Conservation (phyloP, 2,329 filamentous ascomycete species). For the Xylaria sp. region DNA sequence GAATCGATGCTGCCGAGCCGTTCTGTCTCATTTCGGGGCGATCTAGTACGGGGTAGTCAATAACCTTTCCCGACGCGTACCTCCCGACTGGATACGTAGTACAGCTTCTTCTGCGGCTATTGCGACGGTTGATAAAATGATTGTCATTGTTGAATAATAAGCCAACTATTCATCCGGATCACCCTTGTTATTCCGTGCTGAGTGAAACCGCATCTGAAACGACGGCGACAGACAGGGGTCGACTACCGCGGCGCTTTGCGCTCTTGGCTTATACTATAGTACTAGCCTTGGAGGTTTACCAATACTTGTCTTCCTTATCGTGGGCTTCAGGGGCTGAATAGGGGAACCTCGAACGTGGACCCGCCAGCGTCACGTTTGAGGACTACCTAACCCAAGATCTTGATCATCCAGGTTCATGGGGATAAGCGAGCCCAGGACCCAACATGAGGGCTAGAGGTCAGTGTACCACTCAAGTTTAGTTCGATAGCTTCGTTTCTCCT, state of each 20-base stretch:
- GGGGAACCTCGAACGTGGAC: conserved; percentile 25
- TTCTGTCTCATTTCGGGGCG: conserved; percentile 2
- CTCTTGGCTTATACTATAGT: not conserved
- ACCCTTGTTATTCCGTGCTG: conserved; percentile 14
- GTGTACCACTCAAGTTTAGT: conserved; percentile 1
- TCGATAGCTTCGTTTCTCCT: conserved; percentile 12
- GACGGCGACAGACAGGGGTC: conserved; percentile 19
- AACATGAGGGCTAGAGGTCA: not conserved
- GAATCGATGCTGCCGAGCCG: not conserved
- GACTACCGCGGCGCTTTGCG: conserved; percentile 4
- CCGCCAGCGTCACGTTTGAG: conserved; percentile 23
- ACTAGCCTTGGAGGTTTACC: conserved; percentile 10
- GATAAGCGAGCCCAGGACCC: conserved; percentile 18
- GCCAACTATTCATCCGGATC: conserved; percentile 4
- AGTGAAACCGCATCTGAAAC: conserved; percentile 29
- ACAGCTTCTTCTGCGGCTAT: conserved; percentile 2
- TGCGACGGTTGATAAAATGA: not conserved
- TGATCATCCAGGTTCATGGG: conserved; percentile 18
- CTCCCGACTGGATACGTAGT: not conserved
- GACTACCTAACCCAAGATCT: conserved; percentile 18
- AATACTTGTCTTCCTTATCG: conserved; percentile 11
- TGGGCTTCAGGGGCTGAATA: conserved; percentile 17
- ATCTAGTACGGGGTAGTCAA: not conserved
- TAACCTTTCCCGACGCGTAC: not conserved
- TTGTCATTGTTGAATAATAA: not conserved